Evolutionary conservation across 2,329 filamentous ascomycete genomes (phyloP).

Genomic region (Biscogniauxia marginata): DNA sequence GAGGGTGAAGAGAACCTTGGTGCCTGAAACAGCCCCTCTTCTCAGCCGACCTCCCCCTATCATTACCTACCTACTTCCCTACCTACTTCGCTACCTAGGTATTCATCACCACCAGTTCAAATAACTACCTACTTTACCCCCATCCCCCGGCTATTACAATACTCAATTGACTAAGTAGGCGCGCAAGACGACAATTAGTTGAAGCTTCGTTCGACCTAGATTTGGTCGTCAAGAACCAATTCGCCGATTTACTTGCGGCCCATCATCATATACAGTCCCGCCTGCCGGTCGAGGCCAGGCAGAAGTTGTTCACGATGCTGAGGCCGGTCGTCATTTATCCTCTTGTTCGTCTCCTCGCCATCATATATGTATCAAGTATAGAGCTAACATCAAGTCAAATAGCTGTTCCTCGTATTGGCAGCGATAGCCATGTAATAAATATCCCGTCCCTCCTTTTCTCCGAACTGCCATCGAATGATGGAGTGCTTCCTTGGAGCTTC

Average conservation of each 20-base stretch:
- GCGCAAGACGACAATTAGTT: no score
- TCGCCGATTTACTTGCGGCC: no score
- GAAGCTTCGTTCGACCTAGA: no score
- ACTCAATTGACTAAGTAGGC: no score
- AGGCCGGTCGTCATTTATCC: conserved; percentile 4
- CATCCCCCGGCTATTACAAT: no score
- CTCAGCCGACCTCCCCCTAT: background rate
- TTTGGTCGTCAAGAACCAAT: no score
- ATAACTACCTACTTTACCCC: no score
- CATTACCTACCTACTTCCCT: background rate
- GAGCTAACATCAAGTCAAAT: conserved; percentile 3
- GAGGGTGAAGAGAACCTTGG: background rate
- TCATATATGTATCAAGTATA: background rate
- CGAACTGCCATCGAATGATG: no score
- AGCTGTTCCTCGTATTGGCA: conserved; percentile 13
- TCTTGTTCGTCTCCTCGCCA: background rate
- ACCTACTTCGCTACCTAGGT: no score
- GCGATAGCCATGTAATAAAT: conserved; percentile 18
- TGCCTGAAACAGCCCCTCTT: background rate
- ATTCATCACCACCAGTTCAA: no score
- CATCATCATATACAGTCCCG: background rate
- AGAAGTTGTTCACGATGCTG: conserved; percentile 4
- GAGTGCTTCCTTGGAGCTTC: background rate
- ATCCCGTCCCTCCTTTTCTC: background rate
- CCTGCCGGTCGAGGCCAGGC: background rate